Evolutionary conservation across 495 filamentous ascomycete species (phyloP).

Genomic region (Tirmania nivea): DNA sequence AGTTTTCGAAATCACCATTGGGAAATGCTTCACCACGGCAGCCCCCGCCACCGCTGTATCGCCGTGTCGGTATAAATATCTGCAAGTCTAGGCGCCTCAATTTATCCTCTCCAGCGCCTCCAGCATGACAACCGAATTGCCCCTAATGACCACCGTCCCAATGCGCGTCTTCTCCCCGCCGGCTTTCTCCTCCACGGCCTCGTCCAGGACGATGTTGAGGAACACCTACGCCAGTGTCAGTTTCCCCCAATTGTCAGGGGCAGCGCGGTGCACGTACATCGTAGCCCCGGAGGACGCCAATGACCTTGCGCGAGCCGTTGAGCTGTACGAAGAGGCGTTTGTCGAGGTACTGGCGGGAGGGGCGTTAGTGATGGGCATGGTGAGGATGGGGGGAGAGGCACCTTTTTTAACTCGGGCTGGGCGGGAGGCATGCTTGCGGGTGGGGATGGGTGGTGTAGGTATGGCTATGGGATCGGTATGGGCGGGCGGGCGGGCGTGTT

Average conservation of each 20-base stretch:
- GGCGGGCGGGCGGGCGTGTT: slow-evolving; percentile 7
- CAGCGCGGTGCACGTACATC: slow-evolving; percentile 41
- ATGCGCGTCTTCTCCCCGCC: slow-evolving; percentile 78
- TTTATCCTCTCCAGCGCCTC: slow-evolving; percentile 33
- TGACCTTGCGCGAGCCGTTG: slow-evolving; percentile 92
- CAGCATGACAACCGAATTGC: slow-evolving; percentile 90
- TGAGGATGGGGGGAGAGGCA: slow-evolving; percentile 21
- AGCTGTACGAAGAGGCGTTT: slow-evolving; percentile 95
- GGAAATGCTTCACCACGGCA: no score
- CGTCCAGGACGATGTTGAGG: slow-evolving; percentile 93
- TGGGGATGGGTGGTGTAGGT: neutral
- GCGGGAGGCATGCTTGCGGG: slow-evolving; percentile 76
- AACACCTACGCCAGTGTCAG: slow-evolving; percentile 82
- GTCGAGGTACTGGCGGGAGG: slow-evolving; percentile 68
- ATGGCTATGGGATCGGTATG: neutral
- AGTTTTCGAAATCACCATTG: no score
- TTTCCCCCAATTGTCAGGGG: slow-evolving; percentile 1
- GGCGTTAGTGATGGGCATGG: neutral
- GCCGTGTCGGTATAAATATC: no score
- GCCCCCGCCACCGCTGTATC: no score
- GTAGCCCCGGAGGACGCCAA: slow-evolving; percentile 82
- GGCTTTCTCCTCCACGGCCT: slow-evolving; percentile 87
- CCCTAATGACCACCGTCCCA: slow-evolving; percentile 90
- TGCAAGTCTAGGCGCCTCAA: no score
- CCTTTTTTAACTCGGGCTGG: slow-evolving; percentile 97